These are phyloP conservation scores for Pyrenopolyporus hunteri DNA, from an alignment of 495 filamentous ascomycete species.

Conservation along the genomic window DNA sequence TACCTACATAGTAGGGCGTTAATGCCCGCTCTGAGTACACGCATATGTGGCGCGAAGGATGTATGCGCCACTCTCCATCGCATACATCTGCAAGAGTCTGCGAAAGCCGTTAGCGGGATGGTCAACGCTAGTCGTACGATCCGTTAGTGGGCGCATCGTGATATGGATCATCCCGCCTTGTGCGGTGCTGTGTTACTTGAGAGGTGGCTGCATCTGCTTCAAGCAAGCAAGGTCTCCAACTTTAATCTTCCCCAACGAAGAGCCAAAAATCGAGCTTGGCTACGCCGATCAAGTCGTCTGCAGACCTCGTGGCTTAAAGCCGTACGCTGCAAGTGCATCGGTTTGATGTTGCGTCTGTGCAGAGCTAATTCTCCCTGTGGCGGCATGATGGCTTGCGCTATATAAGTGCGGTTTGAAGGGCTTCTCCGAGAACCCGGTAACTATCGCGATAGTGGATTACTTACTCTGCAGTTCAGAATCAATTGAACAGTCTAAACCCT, in stretches of 20 bases:
- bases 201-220: constrained; percentile 66
- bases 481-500: constrained; percentile 54
- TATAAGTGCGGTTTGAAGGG: constrained; percentile 57
- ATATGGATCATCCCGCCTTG: constrained; percentile 63
- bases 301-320: constrained; percentile 63
- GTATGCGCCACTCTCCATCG: constrained; percentile 59
- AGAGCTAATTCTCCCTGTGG: constrained; percentile 52
- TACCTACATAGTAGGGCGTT: no score
- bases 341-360: constrained; percentile 62
- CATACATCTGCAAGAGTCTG: constrained; percentile 54
- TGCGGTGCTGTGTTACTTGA: constrained; percentile 61
- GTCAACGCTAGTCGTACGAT: constrained; percentile 31
- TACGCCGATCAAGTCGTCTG: constrained; percentile 50
- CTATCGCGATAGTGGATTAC: constrained; percentile 59
- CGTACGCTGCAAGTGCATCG: constrained; percentile 67
- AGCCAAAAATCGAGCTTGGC: constrained; percentile 49
- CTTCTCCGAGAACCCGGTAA: constrained; percentile 62
- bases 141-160: constrained; percentile 61
- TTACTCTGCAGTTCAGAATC: constrained; percentile 47
- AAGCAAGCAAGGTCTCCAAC: constrained; percentile 60
- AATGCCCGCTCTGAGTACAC: constrained; percentile 51
- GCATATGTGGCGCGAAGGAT: constrained; percentile 57
- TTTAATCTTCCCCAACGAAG: constrained; percentile 42
- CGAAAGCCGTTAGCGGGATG: constrained; percentile 45
- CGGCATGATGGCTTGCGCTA: constrained; percentile 60